phyloP scores from a whole-genome alignment of 164 flowering plant genomes.

The Vitis cinerea region DNA sequence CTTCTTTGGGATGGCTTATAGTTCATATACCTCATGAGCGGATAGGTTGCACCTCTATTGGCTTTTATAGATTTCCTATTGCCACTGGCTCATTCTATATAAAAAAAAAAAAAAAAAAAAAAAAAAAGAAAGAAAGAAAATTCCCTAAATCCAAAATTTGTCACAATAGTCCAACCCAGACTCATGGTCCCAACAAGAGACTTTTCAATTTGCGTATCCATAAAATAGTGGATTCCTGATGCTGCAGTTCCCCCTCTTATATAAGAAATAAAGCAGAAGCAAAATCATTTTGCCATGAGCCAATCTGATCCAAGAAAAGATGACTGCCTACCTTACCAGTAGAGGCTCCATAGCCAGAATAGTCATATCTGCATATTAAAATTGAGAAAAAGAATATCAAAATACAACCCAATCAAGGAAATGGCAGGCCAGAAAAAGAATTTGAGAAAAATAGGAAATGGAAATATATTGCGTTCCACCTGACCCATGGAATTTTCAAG shows the following conservation, averaged over 20 bases:
- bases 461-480: too few relatives aligned
- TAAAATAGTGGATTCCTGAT: background rate
- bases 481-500: too few relatives aligned
- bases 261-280: background rate
- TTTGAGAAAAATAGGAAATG: constrained; percentile 4
- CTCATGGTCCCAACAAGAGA: background rate
- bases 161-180: background rate
- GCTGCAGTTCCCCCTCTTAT: too few relatives aligned
- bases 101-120: too few relatives aligned
- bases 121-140: too few relatives aligned
- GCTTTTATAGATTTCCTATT: too few relatives aligned
- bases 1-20: too few relatives aligned
- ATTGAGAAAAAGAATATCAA: constrained; percentile 14
- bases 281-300: background rate
- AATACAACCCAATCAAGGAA: constrained; percentile 2
- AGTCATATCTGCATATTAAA: constrained; percentile 76
- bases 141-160: too few relatives aligned
- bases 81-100: too few relatives aligned
- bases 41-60: too few relatives aligned
- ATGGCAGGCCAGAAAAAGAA: background rate
- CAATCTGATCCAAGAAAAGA: background rate
- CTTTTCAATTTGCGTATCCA: background rate
- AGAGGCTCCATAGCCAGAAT: constrained; percentile 97
- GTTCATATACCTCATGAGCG: too few relatives aligned
- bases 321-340: constrained; percentile 72